Percentiles rank a stretch among this genome's conserved stretches.
phyloP scores from a whole-genome alignment of 2,329 filamentous ascomycete genomes.

The Botryotinia convoluta region DNA sequence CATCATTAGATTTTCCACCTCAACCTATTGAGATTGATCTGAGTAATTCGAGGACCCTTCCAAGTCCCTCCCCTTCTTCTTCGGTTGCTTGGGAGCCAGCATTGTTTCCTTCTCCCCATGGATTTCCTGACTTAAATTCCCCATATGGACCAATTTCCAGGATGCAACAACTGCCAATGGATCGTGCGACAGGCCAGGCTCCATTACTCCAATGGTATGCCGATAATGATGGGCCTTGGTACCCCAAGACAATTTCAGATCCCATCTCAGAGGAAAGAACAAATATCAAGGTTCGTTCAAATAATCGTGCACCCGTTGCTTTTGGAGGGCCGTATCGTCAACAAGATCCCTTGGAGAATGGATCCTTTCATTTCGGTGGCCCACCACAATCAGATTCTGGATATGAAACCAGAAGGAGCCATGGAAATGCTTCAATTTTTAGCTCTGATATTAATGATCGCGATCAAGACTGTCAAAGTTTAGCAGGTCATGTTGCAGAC shows the following conservation, averaged over 20 bases:
- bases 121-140: slow-evolving; percentile 29
- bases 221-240: slow-evolving; percentile 46
- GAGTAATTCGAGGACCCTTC: slow-evolving; percentile 33
- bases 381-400: slow-evolving; percentile 39
- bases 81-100: slow-evolving; percentile 29
- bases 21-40: slow-evolving; percentile 36
- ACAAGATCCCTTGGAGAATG: slow-evolving; percentile 34
- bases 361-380: slow-evolving; percentile 31
- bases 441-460: slow-evolving; percentile 35
- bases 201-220: slow-evolving; percentile 41
- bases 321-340: slow-evolving; percentile 37
- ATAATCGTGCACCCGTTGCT: slow-evolving; percentile 28
- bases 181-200: slow-evolving; percentile 31
- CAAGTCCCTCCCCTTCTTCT: slow-evolving; percentile 30
- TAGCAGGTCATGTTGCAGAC: slow-evolving; percentile 30
- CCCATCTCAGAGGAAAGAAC: slow-evolving; percentile 28
- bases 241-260: slow-evolving; percentile 39
- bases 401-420: slow-evolving; percentile 38
- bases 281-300: slow-evolving; percentile 27
- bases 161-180: slow-evolving; percentile 26
- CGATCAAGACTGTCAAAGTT: slow-evolving; percentile 35
- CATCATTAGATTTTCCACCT: slow-evolving; percentile 32
- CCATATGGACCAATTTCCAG: slow-evolving; percentile 28
- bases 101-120: slow-evolving; percentile 22
- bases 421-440: slow-evolving; percentile 36